Conservation (phyloP, 2,329 filamentous ascomycete species). For the Penicillium sp. region DNA sequence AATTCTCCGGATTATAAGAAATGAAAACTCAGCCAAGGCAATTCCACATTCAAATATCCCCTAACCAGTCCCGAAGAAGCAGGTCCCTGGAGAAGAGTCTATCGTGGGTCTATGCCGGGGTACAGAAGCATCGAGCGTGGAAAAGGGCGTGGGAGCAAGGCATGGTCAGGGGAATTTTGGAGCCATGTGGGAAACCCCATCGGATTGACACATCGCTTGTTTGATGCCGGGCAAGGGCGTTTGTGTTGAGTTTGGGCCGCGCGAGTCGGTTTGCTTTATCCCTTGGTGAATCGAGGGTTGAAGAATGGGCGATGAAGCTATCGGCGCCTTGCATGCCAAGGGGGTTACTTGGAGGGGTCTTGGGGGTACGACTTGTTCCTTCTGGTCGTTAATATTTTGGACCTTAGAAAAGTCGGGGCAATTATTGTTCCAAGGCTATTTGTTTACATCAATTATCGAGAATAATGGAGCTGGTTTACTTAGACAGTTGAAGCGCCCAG, state of each 20-base stretch:
- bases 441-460: not conserved
- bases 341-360: constrained; percentile 6
- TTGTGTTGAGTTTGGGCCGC: constrained; percentile 5
- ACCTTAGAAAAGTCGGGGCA: not conserved
- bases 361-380: constrained; percentile 7
- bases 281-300: constrained; percentile 13
- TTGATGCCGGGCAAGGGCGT: constrained; percentile 1
- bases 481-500: not conserved
- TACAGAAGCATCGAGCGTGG: constrained; percentile 16
- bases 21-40: not conserved
- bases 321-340: constrained; percentile 24
- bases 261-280: constrained; percentile 6
- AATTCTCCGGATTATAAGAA: not conserved
- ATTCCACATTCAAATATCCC: not conserved
- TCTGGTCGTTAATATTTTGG: not conserved
- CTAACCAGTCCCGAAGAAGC: constrained; percentile 12
- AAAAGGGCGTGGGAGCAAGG: constrained; percentile 22
- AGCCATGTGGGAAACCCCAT: constrained; percentile 23
- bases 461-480: not conserved
- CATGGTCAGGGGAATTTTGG: constrained; percentile 17
- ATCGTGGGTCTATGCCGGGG: constrained; percentile 1
- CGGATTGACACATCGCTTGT: constrained; percentile 18
- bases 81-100: constrained; percentile 14
- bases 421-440: not conserved
- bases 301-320: constrained; percentile 18